Percentiles rank a stretch among this genome's conserved stretches.
phyloP scores from a whole-genome alignment of 331 rosid genomes.

The Pyrus hybrid region DNA sequence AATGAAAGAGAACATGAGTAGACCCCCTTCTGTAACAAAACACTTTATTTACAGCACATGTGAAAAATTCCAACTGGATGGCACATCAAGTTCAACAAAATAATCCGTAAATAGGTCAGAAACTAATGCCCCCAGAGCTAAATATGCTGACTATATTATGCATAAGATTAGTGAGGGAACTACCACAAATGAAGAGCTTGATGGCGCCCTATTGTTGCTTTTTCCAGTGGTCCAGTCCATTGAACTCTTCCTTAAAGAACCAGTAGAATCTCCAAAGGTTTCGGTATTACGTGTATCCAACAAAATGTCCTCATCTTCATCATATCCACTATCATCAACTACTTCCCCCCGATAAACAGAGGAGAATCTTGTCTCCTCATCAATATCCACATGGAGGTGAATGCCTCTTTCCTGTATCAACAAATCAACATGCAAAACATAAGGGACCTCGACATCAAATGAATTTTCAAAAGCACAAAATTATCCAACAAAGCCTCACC shows the following conservation, averaged over 20 bases:
- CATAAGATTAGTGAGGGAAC: conserved; percentile 11
- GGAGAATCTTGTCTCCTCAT: conserved; percentile 91
- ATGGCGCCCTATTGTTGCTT: conserved; percentile 35
- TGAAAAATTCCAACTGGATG: not conserved
- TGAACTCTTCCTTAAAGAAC: conserved; percentile 23
- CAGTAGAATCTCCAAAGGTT: conserved; percentile 60
- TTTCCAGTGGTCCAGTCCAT: conserved; percentile 42
- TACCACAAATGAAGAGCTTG: conserved; percentile 53
- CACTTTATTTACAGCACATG: not conserved
- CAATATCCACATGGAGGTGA: conserved; percentile 49
- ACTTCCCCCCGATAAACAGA: conserved; percentile 67
- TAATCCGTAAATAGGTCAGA: not conserved
- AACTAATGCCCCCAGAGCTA: not conserved
- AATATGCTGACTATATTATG: not conserved
- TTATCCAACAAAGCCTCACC: conserved; percentile 40
- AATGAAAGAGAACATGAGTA: not conserved
- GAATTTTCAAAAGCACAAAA: not conserved
- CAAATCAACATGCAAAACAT: conserved; percentile 10
- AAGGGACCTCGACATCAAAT: not conserved
- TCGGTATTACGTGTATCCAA: conserved; percentile 61
- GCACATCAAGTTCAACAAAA: not conserved
- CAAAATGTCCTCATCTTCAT: conserved; percentile 49
- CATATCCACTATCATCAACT: conserved; percentile 65
- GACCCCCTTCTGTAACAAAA: not conserved
- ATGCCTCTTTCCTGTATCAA: conserved; percentile 81